Evolutionary conservation across 2,329 filamentous ascomycete species (phyloP).

Genomic region (Microthyrium microscopicum): DNA sequence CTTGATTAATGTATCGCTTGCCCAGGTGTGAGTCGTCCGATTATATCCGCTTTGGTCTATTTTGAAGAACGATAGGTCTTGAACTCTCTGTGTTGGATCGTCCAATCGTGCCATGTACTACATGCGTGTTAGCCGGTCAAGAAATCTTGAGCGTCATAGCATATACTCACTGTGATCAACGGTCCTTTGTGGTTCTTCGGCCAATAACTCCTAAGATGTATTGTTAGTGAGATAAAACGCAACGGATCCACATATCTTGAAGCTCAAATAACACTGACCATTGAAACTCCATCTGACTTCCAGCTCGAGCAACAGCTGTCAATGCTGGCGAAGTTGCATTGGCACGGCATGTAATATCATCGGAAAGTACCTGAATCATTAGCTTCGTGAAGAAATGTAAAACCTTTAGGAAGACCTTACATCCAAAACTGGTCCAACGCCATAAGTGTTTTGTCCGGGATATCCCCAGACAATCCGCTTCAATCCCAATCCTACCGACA

Average conservation of each 20-base stretch:
- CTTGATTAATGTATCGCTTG: constrained; percentile 17
- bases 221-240: too few species aligned
- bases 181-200: too few species aligned
- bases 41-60: not conserved
- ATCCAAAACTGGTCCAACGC: not conserved
- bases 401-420: not conserved
- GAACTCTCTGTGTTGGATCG: not conserved
- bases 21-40: constrained; percentile 18
- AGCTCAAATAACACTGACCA: not conserved
- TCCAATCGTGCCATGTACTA: not conserved
- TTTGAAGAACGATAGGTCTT: not conserved
- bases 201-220: too few species aligned
- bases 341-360: not conserved
- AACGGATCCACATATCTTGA: too few species aligned
- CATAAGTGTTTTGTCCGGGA: not conserved
- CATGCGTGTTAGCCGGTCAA: too few species aligned
- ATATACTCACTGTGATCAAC: too few species aligned
- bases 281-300: not conserved
- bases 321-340: not conserved
- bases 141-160: too few species aligned
- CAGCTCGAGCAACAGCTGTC: not conserved
- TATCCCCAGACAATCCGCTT: constrained; percentile 1
- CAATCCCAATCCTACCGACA: too few species aligned
- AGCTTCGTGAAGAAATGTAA: too few species aligned
- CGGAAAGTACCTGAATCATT: too few species aligned